These are phyloP conservation scores for Ambrosia artemisiifolia DNA, from an alignment of 129 eudicot species.

Conservation along the genomic window DNA sequence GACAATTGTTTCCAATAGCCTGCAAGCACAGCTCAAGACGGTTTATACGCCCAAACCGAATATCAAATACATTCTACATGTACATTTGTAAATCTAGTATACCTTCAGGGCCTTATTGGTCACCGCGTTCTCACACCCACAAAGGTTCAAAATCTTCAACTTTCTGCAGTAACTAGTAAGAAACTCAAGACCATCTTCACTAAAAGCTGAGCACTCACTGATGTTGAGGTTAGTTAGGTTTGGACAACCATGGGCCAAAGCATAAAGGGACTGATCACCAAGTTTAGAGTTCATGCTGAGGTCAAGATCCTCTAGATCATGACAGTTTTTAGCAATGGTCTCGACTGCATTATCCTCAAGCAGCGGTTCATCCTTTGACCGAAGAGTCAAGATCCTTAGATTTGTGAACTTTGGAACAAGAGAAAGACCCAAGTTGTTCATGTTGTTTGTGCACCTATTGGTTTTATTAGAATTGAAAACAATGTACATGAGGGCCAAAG, in stretches of 20 bases:
- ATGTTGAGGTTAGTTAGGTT: constrained; percentile 71
- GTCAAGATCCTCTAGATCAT: constrained; percentile 79
- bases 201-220: constrained; percentile 83
- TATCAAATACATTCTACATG: background rate
- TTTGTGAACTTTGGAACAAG: constrained; percentile 80
- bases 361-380: constrained; percentile 74
- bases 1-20: constrained; percentile 82
- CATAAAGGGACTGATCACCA: constrained; percentile 64
- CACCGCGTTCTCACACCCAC: constrained; percentile 92
- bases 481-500: background rate
- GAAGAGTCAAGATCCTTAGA: constrained; percentile 55
- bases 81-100: background rate
- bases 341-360: constrained; percentile 75
- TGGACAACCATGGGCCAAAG: constrained; percentile 84
- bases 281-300: constrained; percentile 87
- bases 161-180: constrained; percentile 62
- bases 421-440: constrained; percentile 77
- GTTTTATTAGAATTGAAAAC: background rate
- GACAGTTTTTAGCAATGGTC: constrained; percentile 60
- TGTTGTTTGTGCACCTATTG: constrained; percentile 78
- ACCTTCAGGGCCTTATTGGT: constrained; percentile 81
- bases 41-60: background rate
- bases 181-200: constrained; percentile 67
- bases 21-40: constrained; percentile 24
- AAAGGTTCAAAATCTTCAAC: constrained; percentile 66